Evolutionary conservation across 306 rosid species (phyloP).

Genomic region (Glycine latifolia): DNA sequence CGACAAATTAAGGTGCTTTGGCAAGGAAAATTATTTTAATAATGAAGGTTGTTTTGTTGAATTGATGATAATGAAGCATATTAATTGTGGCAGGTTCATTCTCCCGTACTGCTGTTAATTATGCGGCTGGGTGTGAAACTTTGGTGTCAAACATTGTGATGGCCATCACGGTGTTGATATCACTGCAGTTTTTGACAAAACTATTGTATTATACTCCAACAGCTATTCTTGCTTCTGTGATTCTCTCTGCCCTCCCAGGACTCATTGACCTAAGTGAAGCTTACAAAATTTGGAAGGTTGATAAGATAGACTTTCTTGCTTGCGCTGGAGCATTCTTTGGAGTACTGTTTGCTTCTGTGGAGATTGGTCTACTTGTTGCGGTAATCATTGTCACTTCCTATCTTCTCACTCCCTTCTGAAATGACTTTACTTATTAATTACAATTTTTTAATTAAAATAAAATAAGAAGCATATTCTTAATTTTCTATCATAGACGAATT

Average conservation of each 20-base stretch:
- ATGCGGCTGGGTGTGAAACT: constrained; percentile 80
- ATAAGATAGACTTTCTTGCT: constrained; percentile 80
- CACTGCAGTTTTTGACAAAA: constrained; percentile 68
- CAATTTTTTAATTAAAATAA: background rate
- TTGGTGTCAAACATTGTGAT: constrained; percentile 77
- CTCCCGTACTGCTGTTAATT: constrained; percentile 81
- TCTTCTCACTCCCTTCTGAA: background rate
- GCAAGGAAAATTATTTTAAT: background rate
- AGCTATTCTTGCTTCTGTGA: constrained; percentile 78
- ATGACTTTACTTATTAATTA: background rate
- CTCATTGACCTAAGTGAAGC: constrained; percentile 67
- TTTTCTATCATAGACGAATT: no score
- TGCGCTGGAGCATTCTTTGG: constrained; percentile 79
- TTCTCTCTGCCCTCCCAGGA: constrained; percentile 87
- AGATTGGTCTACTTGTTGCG: constrained; percentile 76
- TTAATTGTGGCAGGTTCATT: constrained; percentile 67
- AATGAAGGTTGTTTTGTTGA: background rate
- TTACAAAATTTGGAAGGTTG: constrained; percentile 77
- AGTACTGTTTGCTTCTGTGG: constrained; percentile 74
- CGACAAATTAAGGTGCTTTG: background rate
- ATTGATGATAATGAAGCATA: background rate
- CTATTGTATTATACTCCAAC: constrained; percentile 80
- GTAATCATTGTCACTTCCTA: constrained; percentile 47
- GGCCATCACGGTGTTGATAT: constrained; percentile 71
- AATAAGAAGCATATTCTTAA: background rate